Conservation (phyloP, 768 basidiomycete species). For the Boletus subparvulus region DNA sequence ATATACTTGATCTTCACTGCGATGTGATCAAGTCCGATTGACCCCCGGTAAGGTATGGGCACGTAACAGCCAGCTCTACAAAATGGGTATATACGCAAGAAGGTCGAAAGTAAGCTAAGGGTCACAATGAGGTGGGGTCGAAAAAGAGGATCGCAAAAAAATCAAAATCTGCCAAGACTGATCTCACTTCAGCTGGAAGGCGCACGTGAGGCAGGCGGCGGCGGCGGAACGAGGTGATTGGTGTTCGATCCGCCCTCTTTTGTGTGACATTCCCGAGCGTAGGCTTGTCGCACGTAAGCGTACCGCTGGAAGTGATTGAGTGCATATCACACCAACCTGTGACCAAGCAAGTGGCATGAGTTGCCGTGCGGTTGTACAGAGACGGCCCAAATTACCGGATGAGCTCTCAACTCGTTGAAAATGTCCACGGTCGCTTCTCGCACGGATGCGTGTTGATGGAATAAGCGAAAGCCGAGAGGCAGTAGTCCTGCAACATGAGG, state of each 20-base stretch:
- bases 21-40: not conserved
- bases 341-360: not conserved
- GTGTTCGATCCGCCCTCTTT: conserved; percentile 24
- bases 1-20: not conserved
- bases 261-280: conserved; percentile 53
- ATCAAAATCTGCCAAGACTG: conserved; percentile 31
- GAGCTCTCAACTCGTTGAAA: conserved; percentile 73
- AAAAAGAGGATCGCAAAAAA: not conserved
- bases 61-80: not conserved
- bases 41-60: not conserved
- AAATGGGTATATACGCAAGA: conserved; percentile 27
- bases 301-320: conserved; percentile 90
- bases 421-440: conserved; percentile 81
- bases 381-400: conserved; percentile 57
- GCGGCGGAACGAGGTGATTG: conserved; percentile 36
- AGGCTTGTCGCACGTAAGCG: conserved; percentile 81
- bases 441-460: conserved; percentile 79
- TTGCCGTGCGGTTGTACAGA: not conserved
- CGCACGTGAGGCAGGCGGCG: conserved; percentile 33
- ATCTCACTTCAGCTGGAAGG: conserved; percentile 48
- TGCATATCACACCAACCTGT: conserved; percentile 75
- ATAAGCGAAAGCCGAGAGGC: conserved; percentile 79
- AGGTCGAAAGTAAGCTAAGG: conserved; percentile 31
- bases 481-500: conserved; percentile 71
- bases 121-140: not conserved